Base-by-base conservation (phyloP, 139 green algal species). In the Zygnema circumcarinatum region DNA sequence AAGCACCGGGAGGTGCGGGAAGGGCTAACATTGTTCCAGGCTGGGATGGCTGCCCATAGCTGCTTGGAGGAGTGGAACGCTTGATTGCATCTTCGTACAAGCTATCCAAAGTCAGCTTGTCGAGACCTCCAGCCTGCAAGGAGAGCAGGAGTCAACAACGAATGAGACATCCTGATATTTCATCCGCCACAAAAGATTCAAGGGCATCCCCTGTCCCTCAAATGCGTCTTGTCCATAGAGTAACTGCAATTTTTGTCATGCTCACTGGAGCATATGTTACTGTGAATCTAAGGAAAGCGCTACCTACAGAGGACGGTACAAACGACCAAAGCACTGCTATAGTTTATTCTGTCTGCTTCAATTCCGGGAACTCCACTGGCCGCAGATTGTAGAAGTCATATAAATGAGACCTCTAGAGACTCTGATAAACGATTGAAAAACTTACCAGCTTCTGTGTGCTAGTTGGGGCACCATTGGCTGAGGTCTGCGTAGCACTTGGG, bases 71-170 rank as follows among this genome's bases (percentile, higher is more conserved):
- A 39, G 83, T 88, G 40, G 72, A 72, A 36, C 83, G 72, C 2
- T 56, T 41, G 20, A 90, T 32, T 21, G 85, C 85, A n/a, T 90
- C 85, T 72, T 90, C 85, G 78, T 90, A 90, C 40, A 90, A 68
- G 33, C 80, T 89, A 42, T 90, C 85, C 78, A 90, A 40, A n/a
- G 79, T 87, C 41, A 90, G 85, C 78, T 87, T 90, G 78, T 90
- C 85, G 29, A 90, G n/a, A 0, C 78, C 67, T 0, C 76, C 85
- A 11, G 62, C 85, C 85, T 90, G 83, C 0, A 41, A 1, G 0
- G n/a, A n/a, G n/a, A n/a, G n/a, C n/a, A n/a, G 75, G 39, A 82
- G 56, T 29, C 29, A 72, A 35, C 56, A 29, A 72, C 29, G 29
- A 72, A 29, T 72, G 56, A 35, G 56, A 29, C 29, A 72, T 29